Evolutionary conservation across 2,329 filamentous ascomycete species (phyloP).

Genomic region (Aspergillus sp.): DNA sequence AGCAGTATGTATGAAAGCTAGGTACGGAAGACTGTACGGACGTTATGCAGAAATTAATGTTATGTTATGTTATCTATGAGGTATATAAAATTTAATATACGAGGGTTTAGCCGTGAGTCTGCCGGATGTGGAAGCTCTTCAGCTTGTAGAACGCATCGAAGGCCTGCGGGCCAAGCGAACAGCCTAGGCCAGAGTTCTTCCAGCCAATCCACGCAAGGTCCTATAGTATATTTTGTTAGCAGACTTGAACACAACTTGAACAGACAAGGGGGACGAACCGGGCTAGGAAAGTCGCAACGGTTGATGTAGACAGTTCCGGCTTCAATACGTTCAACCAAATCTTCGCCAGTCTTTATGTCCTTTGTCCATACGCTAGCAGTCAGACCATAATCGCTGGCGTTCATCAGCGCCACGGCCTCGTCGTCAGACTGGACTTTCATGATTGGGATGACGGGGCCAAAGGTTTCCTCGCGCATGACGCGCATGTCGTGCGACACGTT

Average conservation of each 20-base stretch:
- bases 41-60: not conserved
- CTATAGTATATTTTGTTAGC: conserved; percentile 42
- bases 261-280: conserved; percentile 51
- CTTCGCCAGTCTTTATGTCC: conserved; percentile 70
- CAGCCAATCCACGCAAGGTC: conserved; percentile 89
- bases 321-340: conserved; percentile 75
- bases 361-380: conserved; percentile 95
- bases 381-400: conserved; percentile 86
- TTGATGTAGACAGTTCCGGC: conserved; percentile 94
- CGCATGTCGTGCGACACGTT: conserved; percentile 77
- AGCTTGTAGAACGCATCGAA: conserved; percentile 92
- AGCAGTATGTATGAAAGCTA: no score
- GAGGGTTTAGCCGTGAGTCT: conserved; percentile 10
- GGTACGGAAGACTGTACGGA: not conserved
- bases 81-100: not conserved
- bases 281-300: conserved; percentile 83
- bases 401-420: conserved; percentile 81
- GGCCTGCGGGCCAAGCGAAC: conserved; percentile 79
- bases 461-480: conserved; percentile 90
- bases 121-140: conserved; percentile 84
- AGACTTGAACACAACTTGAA: not conserved
- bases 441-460: conserved; percentile 84
- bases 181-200: conserved; percentile 90
- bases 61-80: not conserved
- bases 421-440: conserved; percentile 78